Conservation (phyloP, 495 filamentous ascomycete genomes). For the Aspergillus egyptiacus region DNA sequence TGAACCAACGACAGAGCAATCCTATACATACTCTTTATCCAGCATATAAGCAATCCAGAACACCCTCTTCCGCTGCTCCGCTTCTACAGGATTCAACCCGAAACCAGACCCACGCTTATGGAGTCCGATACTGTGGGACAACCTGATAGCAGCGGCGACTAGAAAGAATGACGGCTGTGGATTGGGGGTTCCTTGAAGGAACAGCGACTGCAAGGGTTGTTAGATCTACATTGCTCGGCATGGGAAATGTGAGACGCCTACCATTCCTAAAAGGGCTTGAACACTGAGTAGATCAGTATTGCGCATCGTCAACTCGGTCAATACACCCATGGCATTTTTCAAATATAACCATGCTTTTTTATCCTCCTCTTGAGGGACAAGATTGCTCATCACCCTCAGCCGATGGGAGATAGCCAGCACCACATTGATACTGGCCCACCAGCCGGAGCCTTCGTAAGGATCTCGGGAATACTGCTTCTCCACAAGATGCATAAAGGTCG, state of each 20-base stretch:
- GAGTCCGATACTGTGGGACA: constrained; percentile 90
- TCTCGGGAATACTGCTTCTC: constrained; percentile 86
- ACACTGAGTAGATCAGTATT: constrained; percentile 95
- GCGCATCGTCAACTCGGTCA: constrained; percentile 87
- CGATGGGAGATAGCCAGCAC: constrained; percentile 87
- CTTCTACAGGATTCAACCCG: constrained; percentile 81
- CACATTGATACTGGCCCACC: constrained; percentile 97
- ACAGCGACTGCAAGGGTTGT: constrained; percentile 57
- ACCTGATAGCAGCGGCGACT: constrained; percentile 84
- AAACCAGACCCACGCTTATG: constrained; percentile 91
- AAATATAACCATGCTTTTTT: constrained; percentile 91
- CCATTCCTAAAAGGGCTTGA: constrained; percentile 94
- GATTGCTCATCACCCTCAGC: constrained; percentile 89
- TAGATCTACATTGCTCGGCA: constrained; percentile 7
- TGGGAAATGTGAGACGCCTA: constrained; percentile 25
- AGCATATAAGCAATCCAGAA: constrained; percentile 98
- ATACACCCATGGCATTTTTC: constrained; percentile 91
- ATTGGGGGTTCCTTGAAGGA: constrained; percentile 94
- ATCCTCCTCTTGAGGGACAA: constrained; percentile 84
- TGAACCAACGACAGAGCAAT: background rate
- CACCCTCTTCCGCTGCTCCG: constrained; percentile 91
- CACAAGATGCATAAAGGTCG: constrained; percentile 95
- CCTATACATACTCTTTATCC: constrained; percentile 69
- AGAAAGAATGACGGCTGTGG: constrained; percentile 93
- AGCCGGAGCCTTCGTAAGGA: constrained; percentile 93